A percentile compares a stretch with the other conserved stretches of the same genome.
Conservation (phyloP, 2,329 filamentous ascomycete species). For the Chaetomiaceae sp. region DNA sequence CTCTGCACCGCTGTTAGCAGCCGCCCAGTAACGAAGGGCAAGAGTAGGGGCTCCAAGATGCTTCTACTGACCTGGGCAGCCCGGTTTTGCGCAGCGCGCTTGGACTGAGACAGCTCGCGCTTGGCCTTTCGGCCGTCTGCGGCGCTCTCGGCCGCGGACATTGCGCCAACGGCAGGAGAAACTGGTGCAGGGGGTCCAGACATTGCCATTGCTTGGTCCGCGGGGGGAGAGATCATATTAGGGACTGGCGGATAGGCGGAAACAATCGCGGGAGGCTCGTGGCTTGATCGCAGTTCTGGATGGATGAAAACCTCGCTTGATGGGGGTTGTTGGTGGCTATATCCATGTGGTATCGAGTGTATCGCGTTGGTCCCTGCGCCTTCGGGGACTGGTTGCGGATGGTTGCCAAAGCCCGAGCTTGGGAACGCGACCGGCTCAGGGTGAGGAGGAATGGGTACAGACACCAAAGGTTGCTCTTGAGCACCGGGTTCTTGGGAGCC, state of each 20-base stretch:
- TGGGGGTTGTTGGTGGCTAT: slow-evolving; percentile 31
- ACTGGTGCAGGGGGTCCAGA: slow-evolving; percentile 29
- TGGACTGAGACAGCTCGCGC: slow-evolving; percentile 88
- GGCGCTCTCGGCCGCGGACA: slow-evolving; percentile 30
- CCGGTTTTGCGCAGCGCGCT: slow-evolving; percentile 92
- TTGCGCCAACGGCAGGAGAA: slow-evolving; percentile 24
- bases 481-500: slow-evolving; percentile 15
- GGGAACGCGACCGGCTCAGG: slow-evolving; percentile 11
- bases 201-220: slow-evolving; percentile 24
- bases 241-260: slow-evolving; percentile 24
- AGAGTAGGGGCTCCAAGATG: too few relatives aligned
- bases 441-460: slow-evolving; percentile 8
- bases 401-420: slow-evolving; percentile 9
- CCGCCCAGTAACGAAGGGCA: too few relatives aligned
- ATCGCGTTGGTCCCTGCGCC: slow-evolving; percentile 7
- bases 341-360: slow-evolving; percentile 36
- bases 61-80: slow-evolving; percentile 83
- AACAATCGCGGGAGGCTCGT: slow-evolving; percentile 17
- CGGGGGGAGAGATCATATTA: slow-evolving; percentile 30
- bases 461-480: slow-evolving; percentile 10
- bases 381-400: slow-evolving; percentile 11
- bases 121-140: slow-evolving; percentile 68
- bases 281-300: slow-evolving; percentile 37
- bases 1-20: too few relatives aligned
- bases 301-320: slow-evolving; percentile 43